Conservation (phyloP, 371 early-diverging fungal species). For the Syncephalastrum sp. region DNA sequence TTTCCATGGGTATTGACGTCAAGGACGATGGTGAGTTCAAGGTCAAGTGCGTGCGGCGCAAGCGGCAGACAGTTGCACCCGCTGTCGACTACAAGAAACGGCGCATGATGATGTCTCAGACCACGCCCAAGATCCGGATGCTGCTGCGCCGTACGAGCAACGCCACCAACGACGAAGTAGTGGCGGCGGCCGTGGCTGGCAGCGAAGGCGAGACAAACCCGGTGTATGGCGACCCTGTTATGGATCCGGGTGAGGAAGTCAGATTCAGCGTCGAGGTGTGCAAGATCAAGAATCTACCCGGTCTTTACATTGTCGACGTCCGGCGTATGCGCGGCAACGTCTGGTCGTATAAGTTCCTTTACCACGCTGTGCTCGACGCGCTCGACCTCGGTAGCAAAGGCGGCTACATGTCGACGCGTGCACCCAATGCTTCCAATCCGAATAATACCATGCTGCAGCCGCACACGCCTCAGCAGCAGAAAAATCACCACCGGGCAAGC, state of each 20-base stretch:
- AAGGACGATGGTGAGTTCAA: conserved; percentile 75
- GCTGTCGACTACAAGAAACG: conserved; percentile 9
- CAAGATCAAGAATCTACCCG: conserved; percentile 84
- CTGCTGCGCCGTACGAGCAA: conserved; percentile 34
- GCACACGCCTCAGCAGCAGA: conserved; percentile 4
- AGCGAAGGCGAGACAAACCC: conserved; percentile 4
- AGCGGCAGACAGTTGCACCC: not conserved
- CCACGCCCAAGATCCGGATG: conserved; percentile 18
- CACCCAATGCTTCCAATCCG: conserved; percentile 2
- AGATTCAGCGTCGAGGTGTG: conserved; percentile 89
- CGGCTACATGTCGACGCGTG: conserved; percentile 19
- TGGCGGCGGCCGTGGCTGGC: not conserved
- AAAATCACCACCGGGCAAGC: conserved; percentile 9
- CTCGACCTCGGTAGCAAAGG: conserved; percentile 59
- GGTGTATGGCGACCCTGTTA: conserved; percentile 90
- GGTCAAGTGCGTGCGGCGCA: conserved; percentile 61
- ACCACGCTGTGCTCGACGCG: conserved; percentile 67
- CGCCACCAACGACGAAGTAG: conserved; percentile 4
- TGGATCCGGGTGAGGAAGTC: conserved; percentile 84
- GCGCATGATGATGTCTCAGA: conserved; percentile 9
- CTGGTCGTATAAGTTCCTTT: conserved; percentile 92
- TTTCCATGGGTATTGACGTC: conserved; percentile 70
- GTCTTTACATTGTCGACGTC: conserved; percentile 88
- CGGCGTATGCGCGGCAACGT: conserved; percentile 88
- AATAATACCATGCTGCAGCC: conserved; percentile 6